Conservation (phyloP, 1,284 basidiomycete species). For the Erythrobasidium hasegawianum region DNA sequence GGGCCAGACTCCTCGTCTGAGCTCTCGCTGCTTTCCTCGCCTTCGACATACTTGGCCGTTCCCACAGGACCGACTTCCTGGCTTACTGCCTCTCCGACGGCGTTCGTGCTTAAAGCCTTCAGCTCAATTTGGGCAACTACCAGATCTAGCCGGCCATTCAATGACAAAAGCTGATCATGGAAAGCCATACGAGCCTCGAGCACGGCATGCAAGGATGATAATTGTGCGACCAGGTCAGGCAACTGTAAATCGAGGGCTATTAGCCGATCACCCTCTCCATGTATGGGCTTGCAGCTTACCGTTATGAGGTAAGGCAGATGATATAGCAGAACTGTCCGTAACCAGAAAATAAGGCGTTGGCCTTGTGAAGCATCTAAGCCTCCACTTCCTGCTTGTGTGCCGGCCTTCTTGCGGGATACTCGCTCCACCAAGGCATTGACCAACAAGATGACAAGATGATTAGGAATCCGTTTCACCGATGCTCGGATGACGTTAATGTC, state of each 20-base stretch:
- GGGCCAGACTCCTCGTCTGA: conserved; percentile 47
- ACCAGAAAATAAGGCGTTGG: conserved; percentile 79
- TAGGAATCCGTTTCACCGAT: conserved; percentile 80
- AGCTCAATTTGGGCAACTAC: conserved; percentile 90
- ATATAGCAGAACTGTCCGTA: conserved; percentile 76
- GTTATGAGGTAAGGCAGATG: conserved; percentile 94
- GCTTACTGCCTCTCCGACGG: background rate
- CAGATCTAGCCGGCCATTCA: conserved; percentile 87
- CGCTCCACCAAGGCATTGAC: conserved; percentile 86
- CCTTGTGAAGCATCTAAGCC: conserved; percentile 81
- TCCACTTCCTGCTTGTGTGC: conserved; percentile 68
- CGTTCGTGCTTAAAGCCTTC: conserved; percentile 27
- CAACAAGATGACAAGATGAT: conserved; percentile 79
- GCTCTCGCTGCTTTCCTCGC: conserved; percentile 50
- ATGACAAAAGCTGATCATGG: conserved; percentile 76
- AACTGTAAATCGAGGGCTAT: conserved; percentile 56
- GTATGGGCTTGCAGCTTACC: too few relatives aligned
- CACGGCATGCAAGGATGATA: conserved; percentile 78
- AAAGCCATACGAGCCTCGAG: conserved; percentile 73
- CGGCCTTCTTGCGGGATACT: conserved; percentile 70
- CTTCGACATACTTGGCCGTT: conserved; percentile 47
- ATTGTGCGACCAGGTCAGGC: conserved; percentile 74
- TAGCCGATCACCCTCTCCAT: too few relatives aligned
- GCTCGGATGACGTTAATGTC: conserved; percentile 76
- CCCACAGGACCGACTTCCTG: background rate